phyloP scores from a whole-genome alignment of 1,284 basidiomycete species.

The Microbotryomycetes sp. region DNA sequence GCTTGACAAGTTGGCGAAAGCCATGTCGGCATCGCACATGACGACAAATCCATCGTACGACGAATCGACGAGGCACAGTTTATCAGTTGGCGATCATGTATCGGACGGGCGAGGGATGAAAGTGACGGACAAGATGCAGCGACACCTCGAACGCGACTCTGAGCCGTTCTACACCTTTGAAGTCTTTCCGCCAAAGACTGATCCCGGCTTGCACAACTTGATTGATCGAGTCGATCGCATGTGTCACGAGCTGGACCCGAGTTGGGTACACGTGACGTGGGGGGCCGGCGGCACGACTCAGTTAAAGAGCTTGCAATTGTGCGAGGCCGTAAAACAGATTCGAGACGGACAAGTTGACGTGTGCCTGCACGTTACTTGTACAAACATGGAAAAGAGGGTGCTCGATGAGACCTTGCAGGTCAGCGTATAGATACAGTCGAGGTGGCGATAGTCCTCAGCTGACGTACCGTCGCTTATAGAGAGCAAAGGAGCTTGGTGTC shows the following conservation, averaged over 20 bases:
- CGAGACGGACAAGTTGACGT: slow-evolving; percentile 31
- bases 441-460: not conserved
- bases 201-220: slow-evolving; percentile 82
- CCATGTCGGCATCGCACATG: not conserved
- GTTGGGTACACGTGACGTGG: slow-evolving; percentile 33
- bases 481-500: slow-evolving; percentile 85
- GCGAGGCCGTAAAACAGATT: slow-evolving; percentile 22
- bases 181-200: slow-evolving; percentile 34
- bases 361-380: slow-evolving; percentile 31
- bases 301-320: slow-evolving; percentile 75
- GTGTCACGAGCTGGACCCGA: slow-evolving; percentile 41
- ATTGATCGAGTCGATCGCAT: slow-evolving; percentile 97
- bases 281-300: slow-evolving; percentile 59
- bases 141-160: slow-evolving; percentile 7
- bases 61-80: too few species aligned
- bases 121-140: slow-evolving; percentile 22
- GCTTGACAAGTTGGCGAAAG: not conserved
- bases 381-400: slow-evolving; percentile 32
- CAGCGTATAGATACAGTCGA: not conserved
- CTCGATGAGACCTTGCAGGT: slow-evolving; percentile 31
- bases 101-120: slow-evolving; percentile 7
- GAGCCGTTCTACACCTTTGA: slow-evolving; percentile 35
- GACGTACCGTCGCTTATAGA: slow-evolving; percentile 54
- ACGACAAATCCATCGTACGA: not conserved
- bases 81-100: too few species aligned